phyloP scores from a whole-genome alignment of 129 eudicot species.

The Mikania micrantha region DNA sequence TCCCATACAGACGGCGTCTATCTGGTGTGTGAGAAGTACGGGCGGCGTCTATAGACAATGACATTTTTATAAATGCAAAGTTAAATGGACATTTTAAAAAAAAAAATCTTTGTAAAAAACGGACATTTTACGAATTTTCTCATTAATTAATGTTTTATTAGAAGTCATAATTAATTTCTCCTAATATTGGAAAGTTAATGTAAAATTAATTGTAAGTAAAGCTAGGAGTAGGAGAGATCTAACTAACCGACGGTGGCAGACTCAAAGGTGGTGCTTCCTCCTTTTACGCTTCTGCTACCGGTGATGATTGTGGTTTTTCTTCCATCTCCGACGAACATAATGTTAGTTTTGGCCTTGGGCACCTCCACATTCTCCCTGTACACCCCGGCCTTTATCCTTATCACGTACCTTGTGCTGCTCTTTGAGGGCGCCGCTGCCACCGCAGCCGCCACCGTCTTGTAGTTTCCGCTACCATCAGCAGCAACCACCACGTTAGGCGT shows the following conservation, averaged over 20 bases:
- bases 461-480: constrained; percentile 76
- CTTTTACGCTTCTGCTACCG: constrained; percentile 55
- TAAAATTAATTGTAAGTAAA: too few species aligned
- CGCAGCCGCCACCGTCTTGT: constrained; percentile 60
- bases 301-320: constrained; percentile 67
- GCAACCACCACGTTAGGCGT: constrained; percentile 81
- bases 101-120: too few species aligned
- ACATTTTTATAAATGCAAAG: too few species aligned
- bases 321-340: constrained; percentile 86
- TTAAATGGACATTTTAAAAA: too few species aligned
- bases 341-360: constrained; percentile 45
- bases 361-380: constrained; percentile 81
- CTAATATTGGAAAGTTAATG: too few species aligned
- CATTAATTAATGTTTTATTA: too few species aligned
- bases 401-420: constrained; percentile 61
- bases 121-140: too few species aligned
- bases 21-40: too few species aligned
- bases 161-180: too few species aligned
- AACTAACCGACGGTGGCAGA: constrained; percentile 89
- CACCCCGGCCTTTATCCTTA: constrained; percentile 74
- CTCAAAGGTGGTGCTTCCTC: constrained; percentile 83
- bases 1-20: too few species aligned
- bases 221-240: too few species aligned
- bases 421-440: constrained; percentile 79
- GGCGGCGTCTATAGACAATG: too few species aligned